Evolutionary conservation across 2,329 filamentous ascomycete species (phyloP).

Genomic region (Alternaria dauci): DNA sequence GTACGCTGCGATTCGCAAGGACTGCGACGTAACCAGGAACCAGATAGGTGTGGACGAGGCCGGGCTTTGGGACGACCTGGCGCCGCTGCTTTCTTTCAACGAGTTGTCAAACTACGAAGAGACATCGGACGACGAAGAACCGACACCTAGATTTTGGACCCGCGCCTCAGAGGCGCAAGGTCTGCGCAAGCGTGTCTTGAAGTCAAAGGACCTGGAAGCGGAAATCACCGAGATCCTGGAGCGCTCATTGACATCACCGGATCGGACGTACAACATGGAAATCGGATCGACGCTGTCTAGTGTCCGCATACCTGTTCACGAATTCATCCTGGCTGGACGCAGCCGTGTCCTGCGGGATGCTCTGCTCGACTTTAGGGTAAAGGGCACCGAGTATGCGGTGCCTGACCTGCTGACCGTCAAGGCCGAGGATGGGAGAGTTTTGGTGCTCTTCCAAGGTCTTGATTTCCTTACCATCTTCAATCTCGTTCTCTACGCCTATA

Average conservation of each 20-base stretch:
- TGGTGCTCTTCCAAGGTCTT: conserved; percentile 72
- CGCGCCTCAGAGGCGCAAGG: conserved; percentile 58
- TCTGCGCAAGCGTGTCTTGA: conserved; percentile 66
- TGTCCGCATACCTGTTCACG: conserved; percentile 79
- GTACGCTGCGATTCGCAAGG: conserved; percentile 85
- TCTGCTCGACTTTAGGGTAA: conserved; percentile 66
- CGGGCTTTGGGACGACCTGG: conserved; percentile 76
- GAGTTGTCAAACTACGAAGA: conserved; percentile 61
- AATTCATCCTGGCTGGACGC: conserved; percentile 79
- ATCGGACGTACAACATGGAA: conserved; percentile 55
- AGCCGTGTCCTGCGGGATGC: conserved; percentile 70
- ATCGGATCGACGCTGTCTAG: conserved; percentile 69
- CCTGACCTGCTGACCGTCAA: conserved; percentile 69
- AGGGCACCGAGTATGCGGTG: conserved; percentile 63
- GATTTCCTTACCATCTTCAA: conserved; percentile 84
- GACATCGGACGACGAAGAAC: conserved; percentile 56
- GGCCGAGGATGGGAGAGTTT: conserved; percentile 59
- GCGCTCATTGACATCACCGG: conserved; percentile 46
- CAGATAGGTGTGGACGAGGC: conserved; percentile 72
- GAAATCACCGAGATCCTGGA: conserved; percentile 64
- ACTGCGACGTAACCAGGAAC: conserved; percentile 80
- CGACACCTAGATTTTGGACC: conserved; percentile 60
- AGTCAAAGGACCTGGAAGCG: conserved; percentile 70
- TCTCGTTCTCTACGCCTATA: conserved; percentile 80
- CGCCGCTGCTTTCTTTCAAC: conserved; percentile 72